phyloP scores from a whole-genome alignment of 192 early-diverging fungal species.

The Rhizoclosmatium sp. region DNA sequence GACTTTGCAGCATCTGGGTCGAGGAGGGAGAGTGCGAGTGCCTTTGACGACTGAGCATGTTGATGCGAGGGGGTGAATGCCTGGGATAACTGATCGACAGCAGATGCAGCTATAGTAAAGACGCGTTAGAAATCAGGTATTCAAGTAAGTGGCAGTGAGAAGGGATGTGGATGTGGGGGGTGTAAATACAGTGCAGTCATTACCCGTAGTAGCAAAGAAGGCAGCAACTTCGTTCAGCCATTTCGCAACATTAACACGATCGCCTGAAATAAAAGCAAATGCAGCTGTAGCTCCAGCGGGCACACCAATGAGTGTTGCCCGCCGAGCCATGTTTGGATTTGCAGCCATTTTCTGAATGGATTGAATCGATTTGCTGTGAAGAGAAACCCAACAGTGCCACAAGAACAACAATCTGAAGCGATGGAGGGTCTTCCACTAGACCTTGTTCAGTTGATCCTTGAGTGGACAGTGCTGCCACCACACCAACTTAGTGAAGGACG shows the following conservation, averaged over 20 bases:
- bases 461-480: too few species aligned
- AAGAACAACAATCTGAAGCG: too few species aligned
- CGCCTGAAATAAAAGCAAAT: slow-evolving; percentile 49
- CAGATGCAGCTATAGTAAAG: slow-evolving; percentile 3
- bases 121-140: neutral
- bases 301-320: neutral
- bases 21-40: slow-evolving; percentile 11
- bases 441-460: too few species aligned
- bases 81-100: slow-evolving; percentile 6
- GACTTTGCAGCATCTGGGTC: slow-evolving; percentile 27
- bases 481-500: too few species aligned
- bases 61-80: slow-evolving; percentile 18
- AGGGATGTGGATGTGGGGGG: neutral
- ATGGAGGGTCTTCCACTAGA: too few species aligned
- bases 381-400: too few species aligned
- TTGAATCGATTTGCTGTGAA: too few species aligned
- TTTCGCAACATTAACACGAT: slow-evolving; percentile 47
- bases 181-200: neutral
- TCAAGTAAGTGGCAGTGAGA: too few species aligned
- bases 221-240: slow-evolving; percentile 51
- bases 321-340: neutral
- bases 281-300: slow-evolving; percentile 20
- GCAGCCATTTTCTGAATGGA: too few species aligned
- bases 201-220: slow-evolving; percentile 53
- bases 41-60: too few species aligned